Conservation (phyloP, 805 yeast genomes). For the Jamesozyma hellenica region DNA sequence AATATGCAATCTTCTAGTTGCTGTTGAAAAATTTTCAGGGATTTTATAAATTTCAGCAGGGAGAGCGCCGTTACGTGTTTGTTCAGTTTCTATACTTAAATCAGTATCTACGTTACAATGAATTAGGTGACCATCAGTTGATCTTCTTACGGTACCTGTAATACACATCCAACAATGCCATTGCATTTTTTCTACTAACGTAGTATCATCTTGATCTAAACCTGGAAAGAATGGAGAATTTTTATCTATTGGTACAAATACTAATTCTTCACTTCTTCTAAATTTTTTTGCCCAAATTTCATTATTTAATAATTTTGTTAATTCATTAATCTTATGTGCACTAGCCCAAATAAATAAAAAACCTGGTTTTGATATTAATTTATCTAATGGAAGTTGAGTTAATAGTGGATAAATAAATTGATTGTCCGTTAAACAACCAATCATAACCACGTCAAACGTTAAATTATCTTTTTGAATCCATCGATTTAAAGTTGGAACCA, state of each 20-base stretch:
- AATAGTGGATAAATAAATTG: slow-evolving; percentile 57
- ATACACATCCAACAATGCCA: slow-evolving; percentile 99
- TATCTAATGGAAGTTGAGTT: slow-evolving; percentile 57
- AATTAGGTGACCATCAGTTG: slow-evolving; percentile 72
- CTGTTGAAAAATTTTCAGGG: slow-evolving; percentile 81
- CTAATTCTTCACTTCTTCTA: slow-evolving; percentile 82
- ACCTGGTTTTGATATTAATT: slow-evolving; percentile 75
- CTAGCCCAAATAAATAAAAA: slow-evolving; percentile 84
- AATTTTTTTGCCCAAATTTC: slow-evolving; percentile 57
- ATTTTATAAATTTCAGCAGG: slow-evolving; percentile 72
- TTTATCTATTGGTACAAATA: slow-evolving; percentile 63
- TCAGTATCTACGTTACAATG: slow-evolving; percentile 92
- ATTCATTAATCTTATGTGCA: slow-evolving; percentile 55
- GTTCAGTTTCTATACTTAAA: slow-evolving; percentile 53
- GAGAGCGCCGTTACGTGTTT: slow-evolving; percentile 37
- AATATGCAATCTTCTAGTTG: slow-evolving; percentile 74
- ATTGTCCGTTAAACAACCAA: slow-evolving; percentile 73
- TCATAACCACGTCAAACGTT: slow-evolving; percentile 83
- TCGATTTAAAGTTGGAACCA: slow-evolving; percentile 44
- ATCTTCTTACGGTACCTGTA: slow-evolving; percentile 84
- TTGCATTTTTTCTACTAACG: slow-evolving; percentile 58
- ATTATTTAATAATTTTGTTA: slow-evolving; percentile 43
- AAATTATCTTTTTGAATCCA: slow-evolving; percentile 54
- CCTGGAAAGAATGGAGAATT: slow-evolving; percentile 58
- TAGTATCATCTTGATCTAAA: slow-evolving; percentile 38